Evolutionary conservation across 2,329 filamentous ascomycete species (phyloP), one percentile per base, ranked within the genome.

Genomic region (Ophiocordyceps camponoti-saundersi): DNA sequence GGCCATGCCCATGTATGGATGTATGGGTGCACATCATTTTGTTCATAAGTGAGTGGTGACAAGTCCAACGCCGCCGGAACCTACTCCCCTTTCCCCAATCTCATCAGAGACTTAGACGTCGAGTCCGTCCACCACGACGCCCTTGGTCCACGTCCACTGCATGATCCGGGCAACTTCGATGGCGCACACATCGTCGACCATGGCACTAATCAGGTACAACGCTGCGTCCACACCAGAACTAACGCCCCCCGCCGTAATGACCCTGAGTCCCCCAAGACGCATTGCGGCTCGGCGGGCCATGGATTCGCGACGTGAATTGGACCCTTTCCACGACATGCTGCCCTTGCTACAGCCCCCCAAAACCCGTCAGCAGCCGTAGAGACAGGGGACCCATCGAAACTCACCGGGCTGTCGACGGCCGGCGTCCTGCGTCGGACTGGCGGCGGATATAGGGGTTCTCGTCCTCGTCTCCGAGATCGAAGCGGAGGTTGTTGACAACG

Each of bases 401-500:
- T 53, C 70, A 79, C 72, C 77, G 69, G 51, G 73, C 77, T 57
- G 71, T 77, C 44, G 76, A 76, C 44, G 77, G 73, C 50, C 76
- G 75, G 53, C 74, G 69, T 44, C 72, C 77, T 51, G 72, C 69
- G 54, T 84, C 80, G 49, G 78, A 77, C 72, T 82, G 85, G 69
- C 76, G 79, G 57, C 84, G 75, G 61, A 92, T 80, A 65, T 90
- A 90, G 30, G 84, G 84, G 64, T 86, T 90, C 64, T 88, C 81
- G 51, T 89, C 83, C 58, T 84, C 78, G 58, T 89, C 79, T 50
- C 82, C 82, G 54, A 92, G 70, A 56, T 92, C 85, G 62, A 90
- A 93, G 55, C 86, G 82, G 49, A 88, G 80, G 66, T 93, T 92
- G 72, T 93, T 93, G 62, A 93, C 86, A 20, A 93, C 85, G 60